Evolutionary conservation across 805 yeast genomes (phyloP).

Genomic region (Wickerhamiella galacta): DNA sequence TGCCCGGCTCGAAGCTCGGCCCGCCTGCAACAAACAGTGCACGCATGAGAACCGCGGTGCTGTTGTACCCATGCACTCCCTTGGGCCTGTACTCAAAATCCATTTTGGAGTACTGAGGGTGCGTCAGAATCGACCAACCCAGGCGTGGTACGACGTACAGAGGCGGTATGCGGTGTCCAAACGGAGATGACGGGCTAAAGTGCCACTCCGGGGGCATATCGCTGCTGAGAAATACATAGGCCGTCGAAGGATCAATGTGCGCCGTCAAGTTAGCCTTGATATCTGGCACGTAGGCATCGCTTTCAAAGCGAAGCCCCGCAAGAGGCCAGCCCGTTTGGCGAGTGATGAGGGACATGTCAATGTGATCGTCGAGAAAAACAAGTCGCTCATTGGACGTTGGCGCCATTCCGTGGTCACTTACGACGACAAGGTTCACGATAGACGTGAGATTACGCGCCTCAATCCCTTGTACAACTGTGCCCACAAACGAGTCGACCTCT

Average conservation of each 20-base stretch:
- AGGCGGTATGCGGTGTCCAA: constrained; percentile 57
- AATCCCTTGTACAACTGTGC: constrained; percentile 32
- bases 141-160: constrained; percentile 71
- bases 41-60: constrained; percentile 62
- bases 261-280: constrained; percentile 15
- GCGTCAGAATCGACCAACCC: constrained; percentile 61
- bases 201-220: constrained; percentile 38
- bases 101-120: constrained; percentile 34
- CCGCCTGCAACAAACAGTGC: constrained; percentile 69
- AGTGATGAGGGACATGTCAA: constrained; percentile 37
- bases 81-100: constrained; percentile 36
- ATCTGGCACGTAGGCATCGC: constrained; percentile 26
- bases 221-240: constrained; percentile 32
- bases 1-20: constrained; percentile 42
- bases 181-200: constrained; percentile 26
- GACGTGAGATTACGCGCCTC: constrained; percentile 38
- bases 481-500: constrained; percentile 51
- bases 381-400: constrained; percentile 60
- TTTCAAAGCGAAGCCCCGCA: constrained; percentile 50
- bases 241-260: constrained; percentile 6
- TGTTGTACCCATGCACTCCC: constrained; percentile 80
- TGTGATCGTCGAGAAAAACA: constrained; percentile 54
- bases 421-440: constrained; percentile 56
- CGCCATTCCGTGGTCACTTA: constrained; percentile 91
- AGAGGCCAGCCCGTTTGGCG: constrained; percentile 78